These are phyloP conservation scores for Odontarrhena argentea DNA, from an alignment of 345 rosid genomes.

Conservation along the genomic window DNA sequence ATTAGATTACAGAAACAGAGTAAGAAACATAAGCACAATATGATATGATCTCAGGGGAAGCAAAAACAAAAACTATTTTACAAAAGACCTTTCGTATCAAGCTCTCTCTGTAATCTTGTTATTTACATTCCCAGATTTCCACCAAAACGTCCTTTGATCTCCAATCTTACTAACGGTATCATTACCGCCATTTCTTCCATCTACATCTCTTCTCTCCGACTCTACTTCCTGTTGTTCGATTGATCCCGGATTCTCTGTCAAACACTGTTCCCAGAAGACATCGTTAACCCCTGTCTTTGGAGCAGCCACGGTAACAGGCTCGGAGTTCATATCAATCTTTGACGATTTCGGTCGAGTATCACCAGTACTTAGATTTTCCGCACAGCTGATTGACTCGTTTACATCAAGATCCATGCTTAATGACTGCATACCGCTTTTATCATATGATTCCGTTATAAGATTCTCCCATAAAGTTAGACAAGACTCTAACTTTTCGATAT, in stretches of 20 bases:
- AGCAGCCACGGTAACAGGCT: constrained; percentile 52
- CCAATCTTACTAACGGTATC: constrained; percentile 51
- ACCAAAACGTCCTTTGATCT: constrained; percentile 64
- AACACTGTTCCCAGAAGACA: constrained; percentile 92
- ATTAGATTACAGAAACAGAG: constrained; percentile 19
- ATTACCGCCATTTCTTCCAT: constrained; percentile 38
- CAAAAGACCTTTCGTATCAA: constrained; percentile 40
- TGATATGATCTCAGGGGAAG: neutral
- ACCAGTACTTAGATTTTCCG: constrained; percentile 55
- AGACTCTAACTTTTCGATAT: constrained; percentile 61
- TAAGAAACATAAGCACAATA: constrained; percentile 7
- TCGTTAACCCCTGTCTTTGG: constrained; percentile 75
- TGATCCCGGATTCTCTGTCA: constrained; percentile 94
- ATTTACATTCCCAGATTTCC: constrained; percentile 69
- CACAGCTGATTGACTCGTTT: constrained; percentile 70
- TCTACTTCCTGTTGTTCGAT: constrained; percentile 68
- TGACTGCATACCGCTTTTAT: constrained; percentile 31
- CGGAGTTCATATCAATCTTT: constrained; percentile 83
- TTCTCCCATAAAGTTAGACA: constrained; percentile 75
- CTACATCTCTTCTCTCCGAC: constrained; percentile 68
- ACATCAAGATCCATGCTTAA: constrained; percentile 48
- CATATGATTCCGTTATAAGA: constrained; percentile 47
- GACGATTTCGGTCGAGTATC: constrained; percentile 60
- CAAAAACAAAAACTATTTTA: neutral
- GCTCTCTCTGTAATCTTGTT: constrained; percentile 67